Conservation (phyloP, 1,284 basidiomycete species). For the Apiotrichum gamsii region DNA sequence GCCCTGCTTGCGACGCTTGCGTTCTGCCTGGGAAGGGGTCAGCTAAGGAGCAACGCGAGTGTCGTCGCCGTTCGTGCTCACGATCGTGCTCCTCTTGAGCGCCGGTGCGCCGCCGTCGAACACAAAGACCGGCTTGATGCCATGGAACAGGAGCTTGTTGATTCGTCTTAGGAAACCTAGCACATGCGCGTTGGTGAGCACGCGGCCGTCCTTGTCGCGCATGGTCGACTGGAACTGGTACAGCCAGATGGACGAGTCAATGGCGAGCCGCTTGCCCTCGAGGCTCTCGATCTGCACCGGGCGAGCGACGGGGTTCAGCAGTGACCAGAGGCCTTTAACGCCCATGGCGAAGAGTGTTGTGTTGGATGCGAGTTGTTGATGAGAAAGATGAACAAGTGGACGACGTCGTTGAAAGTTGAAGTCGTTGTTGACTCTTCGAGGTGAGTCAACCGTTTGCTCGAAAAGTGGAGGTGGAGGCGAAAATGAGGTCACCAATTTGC, state of each 20-base stretch:
- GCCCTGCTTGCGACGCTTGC: constrained; percentile 80
- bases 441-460: too few relatives aligned
- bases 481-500: too few relatives aligned
- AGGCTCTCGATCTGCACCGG: constrained; percentile 87
- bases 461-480: too few relatives aligned
- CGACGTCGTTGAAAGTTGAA: too few relatives aligned
- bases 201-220: constrained; percentile 92
- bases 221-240: constrained; percentile 96
- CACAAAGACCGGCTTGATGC: constrained; percentile 94
- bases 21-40: constrained; percentile 69
- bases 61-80: constrained; percentile 48
- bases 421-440: too few relatives aligned
- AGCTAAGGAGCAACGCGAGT: too few relatives aligned
- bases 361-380: not conserved
- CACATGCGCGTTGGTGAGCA: constrained; percentile 87
- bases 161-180: constrained; percentile 90
- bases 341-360: constrained; percentile 57
- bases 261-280: constrained; percentile 84
- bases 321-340: constrained; percentile 89
- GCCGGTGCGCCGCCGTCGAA: constrained; percentile 91
- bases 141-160: constrained; percentile 90
- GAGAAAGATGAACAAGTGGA: too few relatives aligned
- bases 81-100: constrained; percentile 80
- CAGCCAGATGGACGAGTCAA: constrained; percentile 99
- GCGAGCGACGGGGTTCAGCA: constrained; percentile 81